A percentile compares a stretch with the other conserved stretches of the same genome.
These are phyloP conservation scores for Zea luxurians DNA, from an alignment of 176 grass and related monocot genomes.

Conservation along the genomic window DNA sequence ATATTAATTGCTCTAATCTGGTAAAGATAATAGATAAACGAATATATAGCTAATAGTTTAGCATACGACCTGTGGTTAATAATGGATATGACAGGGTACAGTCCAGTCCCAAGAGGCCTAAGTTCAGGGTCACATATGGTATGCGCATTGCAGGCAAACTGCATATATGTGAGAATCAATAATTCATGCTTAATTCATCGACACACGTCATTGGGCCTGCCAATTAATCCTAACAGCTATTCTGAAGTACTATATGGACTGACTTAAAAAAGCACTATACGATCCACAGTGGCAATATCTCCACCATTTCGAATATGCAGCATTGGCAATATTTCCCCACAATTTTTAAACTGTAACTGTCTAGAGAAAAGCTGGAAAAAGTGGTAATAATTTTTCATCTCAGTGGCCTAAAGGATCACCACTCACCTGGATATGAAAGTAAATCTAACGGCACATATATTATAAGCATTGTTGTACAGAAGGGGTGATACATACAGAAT, in stretches of 20 bases:
- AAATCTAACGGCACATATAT: neutral
- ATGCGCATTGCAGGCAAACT: slow-evolving; percentile 95
- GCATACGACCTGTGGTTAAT: slow-evolving; percentile 87
- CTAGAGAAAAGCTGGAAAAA: neutral
- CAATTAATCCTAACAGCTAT: slow-evolving; percentile 15
- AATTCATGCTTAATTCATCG: slow-evolving; percentile 26
- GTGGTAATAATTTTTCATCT: neutral
- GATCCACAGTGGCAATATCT: neutral
- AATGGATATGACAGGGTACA: slow-evolving; percentile 91
- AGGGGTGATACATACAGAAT: neutral
- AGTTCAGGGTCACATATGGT: slow-evolving; percentile 94
- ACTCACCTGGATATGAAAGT: slow-evolving; percentile 1
- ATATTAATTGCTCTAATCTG: slow-evolving; percentile 31
- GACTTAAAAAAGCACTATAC: neutral
- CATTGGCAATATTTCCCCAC: neutral
- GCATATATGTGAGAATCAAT: slow-evolving; percentile 43
- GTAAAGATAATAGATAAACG: slow-evolving; percentile 26
- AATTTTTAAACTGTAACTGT: neutral
- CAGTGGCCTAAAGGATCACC: neutral
- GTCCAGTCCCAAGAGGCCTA: slow-evolving; percentile 78
- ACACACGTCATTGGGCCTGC: neutral
- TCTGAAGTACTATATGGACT: neutral
- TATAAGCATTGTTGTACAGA: neutral
- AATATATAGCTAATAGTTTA: slow-evolving; percentile 34
- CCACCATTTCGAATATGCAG: neutral